Conservation (phyloP, 1,284 basidiomycete species). For the Tilletia caries region DNA sequence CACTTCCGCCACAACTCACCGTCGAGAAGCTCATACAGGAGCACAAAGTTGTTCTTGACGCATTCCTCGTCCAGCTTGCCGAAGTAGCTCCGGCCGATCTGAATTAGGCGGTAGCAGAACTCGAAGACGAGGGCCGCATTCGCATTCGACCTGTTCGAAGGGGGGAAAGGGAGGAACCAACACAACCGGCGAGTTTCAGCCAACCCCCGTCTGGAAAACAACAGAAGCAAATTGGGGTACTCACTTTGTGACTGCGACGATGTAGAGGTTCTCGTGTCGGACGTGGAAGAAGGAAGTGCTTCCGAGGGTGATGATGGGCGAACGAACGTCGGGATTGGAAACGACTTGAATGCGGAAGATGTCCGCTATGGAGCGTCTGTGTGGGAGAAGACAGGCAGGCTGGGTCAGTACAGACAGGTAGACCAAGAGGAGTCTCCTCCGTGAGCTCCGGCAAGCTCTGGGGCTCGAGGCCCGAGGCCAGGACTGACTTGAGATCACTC, state of each 20-base stretch:
- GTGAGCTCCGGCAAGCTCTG: not conserved
- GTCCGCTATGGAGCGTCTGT: slow-evolving; percentile 44
- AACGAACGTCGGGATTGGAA: slow-evolving; percentile 90
- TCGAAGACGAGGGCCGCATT: slow-evolving; percentile 98
- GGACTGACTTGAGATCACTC: slow-evolving; percentile 38
- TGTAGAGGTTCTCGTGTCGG: slow-evolving; percentile 85
- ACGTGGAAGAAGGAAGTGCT: slow-evolving; percentile 98
- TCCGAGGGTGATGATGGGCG: slow-evolving; percentile 94
- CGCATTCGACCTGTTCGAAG: slow-evolving; percentile 71
- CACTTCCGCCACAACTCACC: slow-evolving; percentile 20
- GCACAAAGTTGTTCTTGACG: slow-evolving; percentile 91
- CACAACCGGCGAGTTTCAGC: not conserved
- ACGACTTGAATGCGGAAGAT: slow-evolving; percentile 74
- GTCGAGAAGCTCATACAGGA: slow-evolving; percentile 50
- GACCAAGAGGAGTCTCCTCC: not conserved
- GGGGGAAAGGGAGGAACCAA: not conserved
- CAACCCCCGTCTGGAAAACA: no score
- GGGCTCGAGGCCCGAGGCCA: not conserved
- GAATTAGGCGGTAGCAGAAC: slow-evolving; percentile 91
- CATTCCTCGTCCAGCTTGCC: slow-evolving; percentile 96
- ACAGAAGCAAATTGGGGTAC: no score
- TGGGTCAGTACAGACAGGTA: no score
- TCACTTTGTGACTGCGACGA: slow-evolving; percentile 91
- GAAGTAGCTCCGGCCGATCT: slow-evolving; percentile 89
- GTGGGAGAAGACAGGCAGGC: not conserved